These are phyloP conservation scores for Caryopteris hybrid DNA, from an alignment of 305 asterid species.

Conservation along the genomic window DNA sequence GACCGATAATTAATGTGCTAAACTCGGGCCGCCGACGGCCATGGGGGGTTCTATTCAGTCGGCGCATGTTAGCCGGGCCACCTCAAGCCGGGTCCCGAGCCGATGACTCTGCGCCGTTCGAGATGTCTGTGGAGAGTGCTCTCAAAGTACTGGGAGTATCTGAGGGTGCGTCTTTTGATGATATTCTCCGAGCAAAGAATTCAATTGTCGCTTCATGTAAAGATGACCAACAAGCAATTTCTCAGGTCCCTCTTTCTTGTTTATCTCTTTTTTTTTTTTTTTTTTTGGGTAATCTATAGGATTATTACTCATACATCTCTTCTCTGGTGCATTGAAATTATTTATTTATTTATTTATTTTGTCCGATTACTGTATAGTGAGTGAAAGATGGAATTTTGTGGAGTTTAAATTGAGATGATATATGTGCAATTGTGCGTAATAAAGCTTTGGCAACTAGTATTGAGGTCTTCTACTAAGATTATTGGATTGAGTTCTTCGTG, in stretches of 20 bases:
- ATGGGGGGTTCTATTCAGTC: conserved; percentile 29
- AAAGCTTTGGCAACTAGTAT: background rate
- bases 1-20: conserved; percentile 23
- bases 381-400: background rate
- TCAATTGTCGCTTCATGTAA: conserved; percentile 62
- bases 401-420: background rate
- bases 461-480: background rate
- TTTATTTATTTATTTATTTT: too few relatives aligned
- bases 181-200: conserved; percentile 87
- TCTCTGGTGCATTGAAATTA: conserved; percentile 17
- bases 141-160: conserved; percentile 78
- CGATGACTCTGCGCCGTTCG: conserved; percentile 88
- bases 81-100: conserved; percentile 82
- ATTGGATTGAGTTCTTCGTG: background rate
- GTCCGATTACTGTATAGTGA: background rate
- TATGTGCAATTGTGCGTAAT: conserved; percentile 14
- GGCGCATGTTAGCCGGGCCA: conserved; percentile 42
- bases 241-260: conserved; percentile 61
- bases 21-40: conserved; percentile 29
- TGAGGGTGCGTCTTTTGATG: conserved; percentile 92
- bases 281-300: background rate
- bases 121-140: conserved; percentile 97
- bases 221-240: conserved; percentile 65
- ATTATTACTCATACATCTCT: background rate
- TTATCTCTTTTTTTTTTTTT: background rate